Conservation (phyloP, 2,329 filamentous ascomycete genomes). For the Talaromyces sp. region DNA sequence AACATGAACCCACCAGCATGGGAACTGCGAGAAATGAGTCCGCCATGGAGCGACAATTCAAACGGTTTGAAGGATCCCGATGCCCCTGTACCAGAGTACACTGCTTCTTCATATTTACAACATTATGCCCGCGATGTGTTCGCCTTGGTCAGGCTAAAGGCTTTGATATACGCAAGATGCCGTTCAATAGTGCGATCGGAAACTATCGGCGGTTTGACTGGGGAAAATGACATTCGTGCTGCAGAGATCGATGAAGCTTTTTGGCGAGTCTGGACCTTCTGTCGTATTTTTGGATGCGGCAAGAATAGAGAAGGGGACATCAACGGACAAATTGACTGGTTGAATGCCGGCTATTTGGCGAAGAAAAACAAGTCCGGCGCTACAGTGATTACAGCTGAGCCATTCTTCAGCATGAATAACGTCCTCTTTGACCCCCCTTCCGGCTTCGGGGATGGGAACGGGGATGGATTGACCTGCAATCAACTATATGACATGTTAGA, state of each 20-base stretch:
- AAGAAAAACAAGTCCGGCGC: slow-evolving; percentile 47
- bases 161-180: slow-evolving; percentile 56
- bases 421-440: slow-evolving; percentile 57
- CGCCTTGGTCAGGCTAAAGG: slow-evolving; percentile 56
- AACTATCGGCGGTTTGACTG: slow-evolving; percentile 55
- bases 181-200: slow-evolving; percentile 57
- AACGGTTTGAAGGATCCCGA: slow-evolving; percentile 45
- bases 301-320: slow-evolving; percentile 61
- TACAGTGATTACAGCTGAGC: slow-evolving; percentile 50
- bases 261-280: slow-evolving; percentile 67
- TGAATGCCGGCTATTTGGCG: slow-evolving; percentile 57
- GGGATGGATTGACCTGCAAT: slow-evolving; percentile 52
- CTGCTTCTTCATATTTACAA: slow-evolving; percentile 52
- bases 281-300: slow-evolving; percentile 60
- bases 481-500: slow-evolving; percentile 65
- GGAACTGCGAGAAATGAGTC: slow-evolving; percentile 60
- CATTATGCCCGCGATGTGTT: slow-evolving; percentile 54
- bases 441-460: slow-evolving; percentile 59
- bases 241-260: slow-evolving; percentile 60
- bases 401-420: slow-evolving; percentile 53
- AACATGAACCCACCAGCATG: slow-evolving; percentile 59
- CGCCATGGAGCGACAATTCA: slow-evolving; percentile 49
- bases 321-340: slow-evolving; percentile 62
- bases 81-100: slow-evolving; percentile 53
- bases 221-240: slow-evolving; percentile 46